A percentile compares a stretch with the other conserved stretches of the same genome.
Conservation (phyloP, 768 basidiomycete species). For the Roridomyces roridus region DNA sequence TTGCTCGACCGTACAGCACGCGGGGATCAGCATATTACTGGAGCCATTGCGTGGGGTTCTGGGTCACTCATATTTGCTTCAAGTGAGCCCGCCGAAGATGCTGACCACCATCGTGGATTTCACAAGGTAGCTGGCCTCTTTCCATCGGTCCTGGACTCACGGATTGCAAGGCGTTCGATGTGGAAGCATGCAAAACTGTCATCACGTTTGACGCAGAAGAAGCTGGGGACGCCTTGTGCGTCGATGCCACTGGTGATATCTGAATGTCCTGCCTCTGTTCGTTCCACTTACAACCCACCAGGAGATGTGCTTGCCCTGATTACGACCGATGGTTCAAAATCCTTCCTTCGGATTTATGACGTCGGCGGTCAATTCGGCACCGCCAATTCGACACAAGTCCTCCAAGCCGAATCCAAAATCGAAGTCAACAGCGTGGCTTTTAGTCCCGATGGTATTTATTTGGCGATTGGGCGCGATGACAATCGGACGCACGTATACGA, state of each 20-base stretch:
- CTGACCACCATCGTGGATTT: slow-evolving; percentile 39
- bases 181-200: slow-evolving; percentile 24
- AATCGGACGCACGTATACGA: slow-evolving; percentile 70
- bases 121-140: slow-evolving; percentile 39
- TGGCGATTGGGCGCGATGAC: slow-evolving; percentile 66
- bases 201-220: slow-evolving; percentile 52
- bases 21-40: slow-evolving; percentile 36
- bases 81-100: slow-evolving; percentile 48
- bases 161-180: slow-evolving; percentile 54
- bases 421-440: slow-evolving; percentile 59
- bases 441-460: slow-evolving; percentile 65
- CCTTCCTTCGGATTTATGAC: slow-evolving; percentile 58
- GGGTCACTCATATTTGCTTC: slow-evolving; percentile 57
- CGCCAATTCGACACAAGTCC: slow-evolving; percentile 34
- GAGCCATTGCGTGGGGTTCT: slow-evolving; percentile 60
- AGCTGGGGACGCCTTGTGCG: slow-evolving; percentile 58
- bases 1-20: slow-evolving; percentile 21
- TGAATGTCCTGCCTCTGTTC: not conserved
- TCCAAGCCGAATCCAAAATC: slow-evolving; percentile 39
- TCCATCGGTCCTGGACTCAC: too few relatives aligned
- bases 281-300: not conserved
- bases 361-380: slow-evolving; percentile 38
- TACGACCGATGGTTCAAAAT: slow-evolving; percentile 30
- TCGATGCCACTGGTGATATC: slow-evolving; percentile 51
- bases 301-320: slow-evolving; percentile 36